Base-by-base conservation (phyloP, 2,329 filamentous ascomycete genomes). In the Fusarium sarcochroum region DNA sequence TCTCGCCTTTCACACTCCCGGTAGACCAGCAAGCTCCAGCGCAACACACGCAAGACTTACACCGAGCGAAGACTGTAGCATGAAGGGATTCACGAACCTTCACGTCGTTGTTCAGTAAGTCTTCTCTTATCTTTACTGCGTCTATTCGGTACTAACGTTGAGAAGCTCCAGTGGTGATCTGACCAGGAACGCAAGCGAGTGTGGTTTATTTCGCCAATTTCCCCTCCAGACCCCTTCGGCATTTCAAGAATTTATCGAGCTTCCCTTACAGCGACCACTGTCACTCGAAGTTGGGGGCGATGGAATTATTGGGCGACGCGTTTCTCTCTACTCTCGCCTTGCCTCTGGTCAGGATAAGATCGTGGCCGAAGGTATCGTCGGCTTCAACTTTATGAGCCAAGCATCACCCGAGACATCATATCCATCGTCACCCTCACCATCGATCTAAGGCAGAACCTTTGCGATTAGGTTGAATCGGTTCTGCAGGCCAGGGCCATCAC, bases 311-410 rank as follows among this genome's bases (percentile, higher is more conserved):
- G 84, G 84, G 1, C 77, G 83, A 6, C 76, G 83, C 11, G 82
- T 86, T 1, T 84, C 83, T 1, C 52, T 86, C 0, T 78, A 76
- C 30, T 75, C 76, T 1, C 65, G 73, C 0, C 55, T 67, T 1
- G 46, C 54, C 1, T 62, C 54, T 66, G 77, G 77, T 13, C 62
- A 40, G 30, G 71, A 70, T 25, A 66, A 68, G 7, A 76, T 83
- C 0, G 64, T 84, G 5, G 83, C 83, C 0, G 83, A 85, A 64
- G 84, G 84, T 0, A 83, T 85, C n/a, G 81, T 85, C 6, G 84
- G 84, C 1, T 84, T 83, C 70, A 85, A 85, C 35, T 80, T 78
- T 44, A 50, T 75, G 52, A 73, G 66, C 34, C 63, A 63, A 20
- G 34, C 52, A 34, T 4, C 18, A 23, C 7, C 52, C 1, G 46